Conservation (phyloP, 257 asterid genomes). For the Coffea canephora region DNA sequence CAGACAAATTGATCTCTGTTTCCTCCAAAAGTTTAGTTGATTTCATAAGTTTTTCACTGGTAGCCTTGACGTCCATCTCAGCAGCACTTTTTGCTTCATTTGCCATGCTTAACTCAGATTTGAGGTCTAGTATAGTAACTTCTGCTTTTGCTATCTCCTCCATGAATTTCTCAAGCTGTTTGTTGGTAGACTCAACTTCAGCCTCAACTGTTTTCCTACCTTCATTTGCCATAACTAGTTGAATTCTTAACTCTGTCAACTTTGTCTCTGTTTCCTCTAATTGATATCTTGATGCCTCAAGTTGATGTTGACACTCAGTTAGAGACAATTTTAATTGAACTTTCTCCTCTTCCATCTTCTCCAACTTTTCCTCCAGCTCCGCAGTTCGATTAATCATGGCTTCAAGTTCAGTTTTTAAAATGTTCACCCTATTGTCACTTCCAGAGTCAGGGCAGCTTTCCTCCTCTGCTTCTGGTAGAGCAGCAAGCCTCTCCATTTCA, state of each 20-base stretch:
- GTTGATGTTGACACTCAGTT: constrained; percentile 42
- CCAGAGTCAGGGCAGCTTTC: constrained; percentile 20
- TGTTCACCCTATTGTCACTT: constrained; percentile 23
- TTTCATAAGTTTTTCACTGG: constrained; percentile 40
- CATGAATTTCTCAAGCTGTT: constrained; percentile 36
- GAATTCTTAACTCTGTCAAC: constrained; percentile 38
- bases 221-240: constrained; percentile 50
- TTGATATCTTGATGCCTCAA: constrained; percentile 46
- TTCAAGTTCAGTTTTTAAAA: constrained; percentile 37
- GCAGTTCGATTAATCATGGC: constrained; percentile 21
- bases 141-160: constrained; percentile 52
- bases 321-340: constrained; percentile 46
- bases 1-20: constrained; percentile 35
- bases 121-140: constrained; percentile 29
- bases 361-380: constrained; percentile 54
- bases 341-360: constrained; percentile 50
- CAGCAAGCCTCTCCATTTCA: constrained; percentile 83
- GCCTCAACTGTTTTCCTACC: constrained; percentile 41
- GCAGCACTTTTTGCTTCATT: constrained; percentile 30
- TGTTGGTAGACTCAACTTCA: constrained; percentile 38
- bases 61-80: constrained; percentile 31
- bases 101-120: constrained; percentile 37
- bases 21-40: constrained; percentile 43
- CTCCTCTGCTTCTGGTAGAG: constrained; percentile 36
- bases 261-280: constrained; percentile 44